Percentiles rank a stretch among this genome's conserved stretches.
Conservation (phyloP, 169 alveolate species). For the Neospora caninum region DNA sequence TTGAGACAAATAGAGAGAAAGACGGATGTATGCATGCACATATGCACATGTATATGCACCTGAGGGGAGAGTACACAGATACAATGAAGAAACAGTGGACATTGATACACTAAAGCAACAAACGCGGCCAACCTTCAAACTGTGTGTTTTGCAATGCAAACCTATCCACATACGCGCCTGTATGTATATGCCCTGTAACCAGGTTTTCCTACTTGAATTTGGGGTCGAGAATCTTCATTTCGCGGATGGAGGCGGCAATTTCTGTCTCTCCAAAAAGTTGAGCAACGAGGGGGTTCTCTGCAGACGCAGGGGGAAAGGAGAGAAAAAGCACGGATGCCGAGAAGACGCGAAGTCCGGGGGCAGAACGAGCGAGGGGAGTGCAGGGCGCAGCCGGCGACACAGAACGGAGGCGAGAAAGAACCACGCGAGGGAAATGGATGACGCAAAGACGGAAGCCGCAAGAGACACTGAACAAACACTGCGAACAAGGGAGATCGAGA, state of each 20-base stretch:
- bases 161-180: neutral
- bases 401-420: neutral
- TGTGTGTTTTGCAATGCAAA: neutral
- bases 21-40: neutral
- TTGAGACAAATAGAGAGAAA: neutral
- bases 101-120: neutral
- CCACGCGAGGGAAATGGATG: too few relatives aligned
- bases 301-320: neutral
- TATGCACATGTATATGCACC: neutral
- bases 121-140: too few relatives aligned
- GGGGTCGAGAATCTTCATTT: constrained; percentile 88
- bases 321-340: neutral
- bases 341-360: neutral
- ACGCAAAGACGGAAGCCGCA: too few relatives aligned
- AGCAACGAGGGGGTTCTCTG: constrained; percentile 82
- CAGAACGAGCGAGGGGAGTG: neutral
- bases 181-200: neutral
- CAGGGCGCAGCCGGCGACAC: neutral
- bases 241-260: constrained; percentile 85
- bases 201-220: constrained; percentile 70
- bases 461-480: too few relatives aligned
- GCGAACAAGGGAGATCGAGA: too few relatives aligned
- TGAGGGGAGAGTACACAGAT: neutral
- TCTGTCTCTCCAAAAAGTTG: constrained; percentile 88
- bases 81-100: neutral